These are phyloP conservation scores for Penicillium riverlandense DNA, from an alignment of 495 filamentous ascomycete species.

Conservation along the genomic window DNA sequence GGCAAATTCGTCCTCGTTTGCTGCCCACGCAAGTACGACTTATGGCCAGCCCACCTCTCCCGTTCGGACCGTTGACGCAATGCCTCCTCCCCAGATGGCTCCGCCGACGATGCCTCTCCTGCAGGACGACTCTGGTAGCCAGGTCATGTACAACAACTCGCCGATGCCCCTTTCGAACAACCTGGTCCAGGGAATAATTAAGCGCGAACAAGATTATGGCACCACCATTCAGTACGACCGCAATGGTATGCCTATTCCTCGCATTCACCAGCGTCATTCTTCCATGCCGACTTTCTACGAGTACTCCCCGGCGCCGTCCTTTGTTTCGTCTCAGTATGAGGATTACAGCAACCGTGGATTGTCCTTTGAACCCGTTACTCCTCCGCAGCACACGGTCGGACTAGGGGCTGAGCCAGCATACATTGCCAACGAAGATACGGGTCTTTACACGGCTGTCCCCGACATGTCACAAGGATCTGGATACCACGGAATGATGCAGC, in stretches of 20 bases:
- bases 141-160: conserved; percentile 56
- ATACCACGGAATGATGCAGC: conserved; percentile 81
- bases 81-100: conserved; percentile 70
- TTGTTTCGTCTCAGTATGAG: conserved; percentile 92
- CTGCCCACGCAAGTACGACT: conserved; percentile 68
- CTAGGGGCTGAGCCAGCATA: conserved; percentile 86
- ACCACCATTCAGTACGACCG: conserved; percentile 79
- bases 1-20: conserved; percentile 94
- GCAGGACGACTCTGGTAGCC: conserved; percentile 68
- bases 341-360: conserved; percentile 95
- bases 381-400: conserved; percentile 77
- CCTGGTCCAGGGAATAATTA: conserved; percentile 63
- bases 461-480: conserved; percentile 53
- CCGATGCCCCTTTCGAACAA: conserved; percentile 55
- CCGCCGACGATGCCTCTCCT: conserved; percentile 71
- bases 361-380: conserved; percentile 93
- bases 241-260: conserved; percentile 75
- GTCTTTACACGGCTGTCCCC: conserved; percentile 88
- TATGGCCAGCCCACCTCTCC: conserved; percentile 78
- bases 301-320: conserved; percentile 95
- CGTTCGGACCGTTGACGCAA: conserved; percentile 82
- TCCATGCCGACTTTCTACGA: conserved; percentile 98
- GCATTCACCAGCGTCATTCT: conserved; percentile 81
- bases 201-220: conserved; percentile 72
- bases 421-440: conserved; percentile 94